Conservation (phyloP, 371 early-diverging fungal genomes). For the Ecytonucleospora hepatopenaei region DNA sequence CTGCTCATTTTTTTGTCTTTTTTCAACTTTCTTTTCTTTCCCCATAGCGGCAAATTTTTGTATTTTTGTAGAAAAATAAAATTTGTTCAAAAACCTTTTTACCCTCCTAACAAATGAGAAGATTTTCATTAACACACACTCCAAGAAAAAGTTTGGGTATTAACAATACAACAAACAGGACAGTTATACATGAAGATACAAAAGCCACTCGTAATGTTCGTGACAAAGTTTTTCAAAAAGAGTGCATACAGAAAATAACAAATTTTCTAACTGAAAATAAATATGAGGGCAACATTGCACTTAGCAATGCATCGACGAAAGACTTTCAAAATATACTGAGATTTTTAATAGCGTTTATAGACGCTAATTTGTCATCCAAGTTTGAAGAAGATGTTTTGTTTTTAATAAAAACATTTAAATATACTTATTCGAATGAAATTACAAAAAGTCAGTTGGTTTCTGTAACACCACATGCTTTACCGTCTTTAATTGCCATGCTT, state of each 20-base stretch:
- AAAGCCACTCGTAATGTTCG: conserved; percentile 56
- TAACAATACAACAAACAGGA: conserved; percentile 5
- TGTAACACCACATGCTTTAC: conserved; percentile 73
- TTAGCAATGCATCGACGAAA: conserved; percentile 65
- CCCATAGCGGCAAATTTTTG: neutral
- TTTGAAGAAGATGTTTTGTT: conserved; percentile 72
- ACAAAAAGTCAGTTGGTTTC: conserved; percentile 67
- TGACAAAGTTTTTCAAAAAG: conserved; percentile 62
- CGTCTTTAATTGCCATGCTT: conserved; percentile 68
- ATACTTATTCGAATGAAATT: conserved; percentile 75
- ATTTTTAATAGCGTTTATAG: conserved; percentile 68
- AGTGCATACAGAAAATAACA: conserved; percentile 61
- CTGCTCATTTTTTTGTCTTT: neutral
- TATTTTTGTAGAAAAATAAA: neutral
- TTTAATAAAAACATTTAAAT: conserved; percentile 67
- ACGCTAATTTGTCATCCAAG: conserved; percentile 61
- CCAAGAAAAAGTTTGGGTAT: conserved; percentile 25
- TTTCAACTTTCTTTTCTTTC: neutral
- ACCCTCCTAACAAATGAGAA: conserved; percentile 23
- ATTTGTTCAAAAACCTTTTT: neutral
- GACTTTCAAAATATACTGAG: conserved; percentile 77
- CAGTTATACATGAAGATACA: conserved; percentile 28
- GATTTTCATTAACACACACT: conserved; percentile 42
- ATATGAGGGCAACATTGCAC: conserved; percentile 62
- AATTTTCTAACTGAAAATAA: conserved; percentile 64